Evolutionary conservation across 257 asterid species (phyloP).

Genomic region (Nicotiana benthamiana): DNA sequence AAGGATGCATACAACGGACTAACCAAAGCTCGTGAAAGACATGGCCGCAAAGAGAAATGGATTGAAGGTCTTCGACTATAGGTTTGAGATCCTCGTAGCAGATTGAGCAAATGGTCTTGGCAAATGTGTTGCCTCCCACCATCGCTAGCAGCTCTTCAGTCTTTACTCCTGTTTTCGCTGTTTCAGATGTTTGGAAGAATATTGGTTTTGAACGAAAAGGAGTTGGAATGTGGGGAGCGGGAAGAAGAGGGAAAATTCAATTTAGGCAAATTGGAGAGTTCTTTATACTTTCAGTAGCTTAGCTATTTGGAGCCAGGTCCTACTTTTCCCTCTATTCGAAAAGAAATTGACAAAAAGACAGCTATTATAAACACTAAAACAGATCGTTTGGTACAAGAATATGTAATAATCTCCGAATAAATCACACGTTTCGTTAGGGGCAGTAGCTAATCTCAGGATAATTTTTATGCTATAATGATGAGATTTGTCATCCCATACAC

Average conservation of each 20-base stretch:
- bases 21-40: constrained; percentile 98
- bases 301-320: too few species aligned
- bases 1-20: neutral
- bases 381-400: too few species aligned
- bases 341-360: too few species aligned
- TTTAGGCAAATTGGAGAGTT: neutral
- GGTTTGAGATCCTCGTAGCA: constrained; percentile 97
- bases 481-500: too few species aligned
- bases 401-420: too few species aligned
- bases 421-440: too few species aligned
- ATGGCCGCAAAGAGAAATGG: constrained; percentile 88
- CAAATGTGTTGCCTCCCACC: constrained; percentile 40
- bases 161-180: neutral
- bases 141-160: constrained; percentile 8
- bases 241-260: neutral
- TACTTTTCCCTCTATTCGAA: neutral
- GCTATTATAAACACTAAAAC: too few species aligned
- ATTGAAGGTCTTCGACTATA: constrained; percentile 68
- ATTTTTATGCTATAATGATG: too few species aligned
- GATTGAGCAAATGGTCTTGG: constrained; percentile 82
- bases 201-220: neutral
- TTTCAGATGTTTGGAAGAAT: neutral
- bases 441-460: too few species aligned
- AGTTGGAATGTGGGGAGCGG: neutral
- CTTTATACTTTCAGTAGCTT: neutral